These are phyloP conservation scores for Scleromitrula shiraiana DNA, from an alignment of 2,329 filamentous ascomycete genomes.

Conservation along the genomic window DNA sequence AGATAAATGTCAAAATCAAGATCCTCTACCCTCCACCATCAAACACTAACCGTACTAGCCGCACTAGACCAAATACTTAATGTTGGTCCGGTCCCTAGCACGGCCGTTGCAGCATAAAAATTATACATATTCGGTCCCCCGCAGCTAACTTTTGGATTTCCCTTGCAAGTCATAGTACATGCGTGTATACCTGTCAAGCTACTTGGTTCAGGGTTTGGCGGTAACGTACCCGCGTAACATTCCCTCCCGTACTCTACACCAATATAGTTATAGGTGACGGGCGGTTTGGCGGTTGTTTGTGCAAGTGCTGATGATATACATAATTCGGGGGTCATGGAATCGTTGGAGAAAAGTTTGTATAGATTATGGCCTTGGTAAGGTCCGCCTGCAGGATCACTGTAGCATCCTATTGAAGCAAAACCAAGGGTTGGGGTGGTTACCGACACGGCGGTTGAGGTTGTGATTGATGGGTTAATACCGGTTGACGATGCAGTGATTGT, in stretches of 20 bases:
- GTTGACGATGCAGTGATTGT: slow-evolving; percentile 1
- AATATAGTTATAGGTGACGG: slow-evolving; percentile 25
- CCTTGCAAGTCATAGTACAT: slow-evolving; percentile 13
- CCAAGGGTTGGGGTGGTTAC: slow-evolving; percentile 18
- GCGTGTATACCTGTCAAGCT: slow-evolving; percentile 13
- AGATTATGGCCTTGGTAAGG: slow-evolving; percentile 26
- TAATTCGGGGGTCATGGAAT: slow-evolving; percentile 31
- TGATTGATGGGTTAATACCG: neutral
- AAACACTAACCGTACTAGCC: neutral
- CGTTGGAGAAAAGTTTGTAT: slow-evolving; percentile 27
- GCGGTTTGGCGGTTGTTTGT: slow-evolving; percentile 23
- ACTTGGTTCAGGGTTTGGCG: slow-evolving; percentile 3
- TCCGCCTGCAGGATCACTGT: slow-evolving; percentile 18
- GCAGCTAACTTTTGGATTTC: slow-evolving; percentile 24
- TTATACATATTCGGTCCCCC: slow-evolving; percentile 31
- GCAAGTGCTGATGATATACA: slow-evolving; percentile 29
- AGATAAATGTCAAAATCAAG: no score
- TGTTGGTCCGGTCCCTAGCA: neutral
- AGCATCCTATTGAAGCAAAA: slow-evolving; percentile 30
- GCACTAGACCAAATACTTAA: neutral
- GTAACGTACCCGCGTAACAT: slow-evolving; percentile 29
- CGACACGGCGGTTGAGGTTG: slow-evolving; percentile 5
- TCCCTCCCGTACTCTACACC: slow-evolving; percentile 31
- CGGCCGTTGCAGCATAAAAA: slow-evolving; percentile 26
- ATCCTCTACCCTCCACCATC: no score